Percentiles rank a stretch among this genome's conserved stretches.
Evolutionary conservation across 495 filamentous ascomycete genomes (phyloP).

Genomic region (Cercophora sp.): DNA sequence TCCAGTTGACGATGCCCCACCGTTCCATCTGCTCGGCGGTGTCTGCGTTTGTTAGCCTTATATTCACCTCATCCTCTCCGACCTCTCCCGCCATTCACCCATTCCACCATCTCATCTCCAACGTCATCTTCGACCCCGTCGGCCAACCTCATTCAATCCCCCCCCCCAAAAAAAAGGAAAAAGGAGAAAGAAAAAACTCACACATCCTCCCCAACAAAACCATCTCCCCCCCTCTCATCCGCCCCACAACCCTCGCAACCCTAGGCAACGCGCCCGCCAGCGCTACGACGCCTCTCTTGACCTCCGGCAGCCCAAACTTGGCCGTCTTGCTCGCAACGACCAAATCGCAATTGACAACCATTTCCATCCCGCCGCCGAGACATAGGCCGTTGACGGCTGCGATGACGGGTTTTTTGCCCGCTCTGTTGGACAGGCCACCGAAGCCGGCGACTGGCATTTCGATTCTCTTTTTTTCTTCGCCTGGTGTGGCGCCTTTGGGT

Average conservation of each 20-base stretch:
- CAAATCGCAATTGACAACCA: conserved; percentile 70
- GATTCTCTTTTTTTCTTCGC: no score
- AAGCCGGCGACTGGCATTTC: conserved; percentile 33
- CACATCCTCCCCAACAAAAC: conserved; percentile 66
- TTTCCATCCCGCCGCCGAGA: conserved; percentile 74
- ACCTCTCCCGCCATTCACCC: no score
- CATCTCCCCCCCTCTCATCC: conserved; percentile 69
- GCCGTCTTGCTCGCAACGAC: conserved; percentile 58
- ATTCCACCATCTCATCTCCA: no score
- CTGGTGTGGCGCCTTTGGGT: no score
- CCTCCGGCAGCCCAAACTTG: conserved; percentile 68
- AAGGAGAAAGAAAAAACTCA: no score
- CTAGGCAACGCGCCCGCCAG: conserved; percentile 71
- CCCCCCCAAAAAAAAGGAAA: no score
- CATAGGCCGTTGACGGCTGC: conserved; percentile 76
- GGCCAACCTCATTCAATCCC: no score
- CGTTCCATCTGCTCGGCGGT: conserved; percentile 57
- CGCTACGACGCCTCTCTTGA: conserved; percentile 65
- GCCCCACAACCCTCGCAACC: conserved; percentile 61
- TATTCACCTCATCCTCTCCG: no score
- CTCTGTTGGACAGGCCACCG: conserved; percentile 44
- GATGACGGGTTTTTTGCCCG: conserved; percentile 67
- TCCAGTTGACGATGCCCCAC: conserved; percentile 74
- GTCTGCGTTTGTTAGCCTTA: no score
- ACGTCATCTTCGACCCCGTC: no score